Evolutionary conservation across 2,329 filamentous ascomycete genomes (phyloP), one percentile per base, ranked within the genome.

Genomic region (Colletotrichum lentis): DNA sequence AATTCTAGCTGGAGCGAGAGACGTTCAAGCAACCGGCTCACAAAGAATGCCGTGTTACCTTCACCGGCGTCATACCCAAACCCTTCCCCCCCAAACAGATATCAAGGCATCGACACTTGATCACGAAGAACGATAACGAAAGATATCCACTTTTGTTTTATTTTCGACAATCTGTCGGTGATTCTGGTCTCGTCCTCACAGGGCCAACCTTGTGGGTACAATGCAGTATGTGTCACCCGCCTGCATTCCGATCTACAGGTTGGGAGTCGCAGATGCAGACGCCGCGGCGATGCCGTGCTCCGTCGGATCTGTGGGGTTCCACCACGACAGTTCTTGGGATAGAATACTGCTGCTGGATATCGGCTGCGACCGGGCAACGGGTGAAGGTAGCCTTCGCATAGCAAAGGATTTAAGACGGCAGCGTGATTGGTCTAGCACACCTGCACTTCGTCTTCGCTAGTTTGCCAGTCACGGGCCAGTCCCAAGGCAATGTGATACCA

Each of bases 71-170:
- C 54, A 22, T 20, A 12, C 22, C n/a, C 10, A 5, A 20, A 10
- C 31, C 7, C 31, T 35, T 31, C 50, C 11, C 2, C 22, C 8
- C 12, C 22, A 18, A 35, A 37, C 10, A 20, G 44, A 14, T 22
- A 5, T n/a, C 14, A 14, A 47, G 11, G 5, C 20, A 12, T 27
- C 41, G 3, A 10, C 16, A 3, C 20, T 39, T n/a, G 22, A 27
- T 3, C n/a, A 39, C 56, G 44, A 39, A 59, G 22, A 11, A 59
- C 14, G 14, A 59, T 39, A 20, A 22, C 43, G 56, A 59, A 59
- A 1, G 56, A 59, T 59, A 24, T 35, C 5, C 27, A 49, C 20
- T 4, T 59, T 14, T 3, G 18, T 14, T 46, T 31, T 24, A 5
- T 10, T 20, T 6, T 37, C 39, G 31, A 59, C 27, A 16, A 49